Evolutionary conservation across 2,329 filamentous ascomycete species (phyloP), one percentile per base, ranked within the genome.

Genomic region (Allantophomopsis cytisporea): DNA sequence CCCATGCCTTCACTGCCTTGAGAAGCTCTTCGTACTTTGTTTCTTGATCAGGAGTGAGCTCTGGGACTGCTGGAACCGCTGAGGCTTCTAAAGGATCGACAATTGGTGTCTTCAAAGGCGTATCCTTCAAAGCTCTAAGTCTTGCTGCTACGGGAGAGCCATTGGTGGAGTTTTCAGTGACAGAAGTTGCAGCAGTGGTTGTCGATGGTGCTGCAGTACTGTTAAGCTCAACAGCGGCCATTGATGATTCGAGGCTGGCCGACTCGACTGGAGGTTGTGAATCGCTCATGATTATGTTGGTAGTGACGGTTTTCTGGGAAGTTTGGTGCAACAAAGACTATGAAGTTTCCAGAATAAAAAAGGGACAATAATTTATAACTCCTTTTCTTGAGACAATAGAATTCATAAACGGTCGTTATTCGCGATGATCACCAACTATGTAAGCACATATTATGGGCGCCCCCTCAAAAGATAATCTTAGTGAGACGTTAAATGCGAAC

Each of bases 11-110:
- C 35, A 78, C 85, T 39, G 73, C 71, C 36, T 73, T 67, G 35
- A 96, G 73, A 38, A 96, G 69, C 46, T 75, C 65, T 34, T 80
- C 73, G 63, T 95, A 96, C 63, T 94, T 95, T 48, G 69, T 58
- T 55, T 83, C 63, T 61, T 96, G 84, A 30, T 94, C 86, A 8
- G 72, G 54, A 10, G 79, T 87, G 50, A 95, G 72, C 42, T 69
- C 59, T 10, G 5, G 23, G 5, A 73, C 59, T 8, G 68, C 66
- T 5, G 73, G 55, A 11, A 64, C 55, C 2, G 82, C 75, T 18
- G 47, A 43, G 20, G 46, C 42, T 31, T 44, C 40, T 12, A 49
- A 31, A 2, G 54, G 54, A 18, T 54, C 45, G 38, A 50, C 39
- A 16, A 57, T 46, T 20, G 55, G 55, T 14, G 49, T 50, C 47